Evolutionary conservation across 129 eudicot genomes (phyloP), one percentile per base, ranked within the genome.

Genomic region (Flaveria robusta): DNA sequence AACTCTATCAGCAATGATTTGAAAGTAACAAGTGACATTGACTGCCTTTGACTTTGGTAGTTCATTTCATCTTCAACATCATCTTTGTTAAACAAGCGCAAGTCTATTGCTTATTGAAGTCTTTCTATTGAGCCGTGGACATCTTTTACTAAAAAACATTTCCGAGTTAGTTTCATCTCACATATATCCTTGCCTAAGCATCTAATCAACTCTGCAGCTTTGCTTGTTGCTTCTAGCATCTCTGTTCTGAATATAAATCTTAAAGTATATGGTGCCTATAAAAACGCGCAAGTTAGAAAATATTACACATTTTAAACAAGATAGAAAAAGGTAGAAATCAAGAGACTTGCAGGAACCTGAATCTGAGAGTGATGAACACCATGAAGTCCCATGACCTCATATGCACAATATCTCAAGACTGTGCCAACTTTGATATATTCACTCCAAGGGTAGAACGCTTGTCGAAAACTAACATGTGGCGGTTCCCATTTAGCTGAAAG

Each of bases 281-380:
- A 81, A 15, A 52, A 75, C 49, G 68, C 12, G 14, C 31, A 68
- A 58, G 22, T 51, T 51, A 51, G n/a, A 19, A 20, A 7, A 31
- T 1, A 64, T 11, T n/a, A 73, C 1, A 16, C 8, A n/a, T 42
- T 7, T 5, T 15, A 14, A 20, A 29, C 45, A 5, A 14, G 1
- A 29, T 16, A 9, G 1, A 60, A 2, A 1, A 24, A 29, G 12
- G 1, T 14, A 14, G 15, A 29, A 63, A n/a, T 22, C 22, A 13
- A 29, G 24, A 72, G 18, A 20, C 18, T 19, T 22, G 5, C 22
- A 63, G 62, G 18, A 63, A 91, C 97, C 96, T 87, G 96, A 74
- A 92, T 92, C 84, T 92, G 87, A 41, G 97, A 87, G 84, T 89
- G 96, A 68, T 89, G 90, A 58, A 89, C 92, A 54, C 97, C 92